A percentile compares a stretch with the other conserved stretches of the same genome.
Evolutionary conservation across 305 asterid species (phyloP).

Genomic region (Nicotiana rustica): DNA sequence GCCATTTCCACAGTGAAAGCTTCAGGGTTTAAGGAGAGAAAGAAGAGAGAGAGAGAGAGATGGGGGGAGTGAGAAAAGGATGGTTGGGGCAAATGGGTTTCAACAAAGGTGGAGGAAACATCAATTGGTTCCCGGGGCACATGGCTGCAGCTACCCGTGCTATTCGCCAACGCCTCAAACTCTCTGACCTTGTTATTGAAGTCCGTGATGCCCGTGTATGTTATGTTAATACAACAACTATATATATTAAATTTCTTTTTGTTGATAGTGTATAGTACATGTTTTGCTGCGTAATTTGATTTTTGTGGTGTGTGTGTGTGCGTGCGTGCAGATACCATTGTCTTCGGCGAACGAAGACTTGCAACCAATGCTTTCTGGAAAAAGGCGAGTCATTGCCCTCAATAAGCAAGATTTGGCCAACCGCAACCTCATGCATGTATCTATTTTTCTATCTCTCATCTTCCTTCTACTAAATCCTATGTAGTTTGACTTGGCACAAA

Average conservation of each 20-base stretch:
- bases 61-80: constrained; percentile 65
- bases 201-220: constrained; percentile 94
- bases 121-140: constrained; percentile 98
- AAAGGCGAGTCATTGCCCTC: constrained; percentile 82
- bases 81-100: constrained; percentile 77
- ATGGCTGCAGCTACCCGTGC: constrained; percentile 99
- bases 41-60: constrained; percentile 25
- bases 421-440: constrained; percentile 89
- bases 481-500: no score
- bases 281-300: neutral
- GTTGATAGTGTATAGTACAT: neutral
- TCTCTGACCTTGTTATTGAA: constrained; percentile 87
- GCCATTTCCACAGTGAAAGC: neutral
- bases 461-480: neutral
- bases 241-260: neutral
- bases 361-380: constrained; percentile 79
- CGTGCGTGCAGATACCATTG: constrained; percentile 65
- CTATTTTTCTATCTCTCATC: neutral
- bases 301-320: neutral
- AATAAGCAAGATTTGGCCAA: constrained; percentile 97
- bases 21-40: constrained; percentile 24
- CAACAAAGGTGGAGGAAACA: constrained; percentile 77
- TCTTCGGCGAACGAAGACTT: constrained; percentile 83
- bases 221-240: constrained; percentile 34
- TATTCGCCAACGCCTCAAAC: constrained; percentile 89